Base-by-base conservation (phyloP, 2,329 filamentous ascomycete species). In the Zelopaecilomyces penicillatus region DNA sequence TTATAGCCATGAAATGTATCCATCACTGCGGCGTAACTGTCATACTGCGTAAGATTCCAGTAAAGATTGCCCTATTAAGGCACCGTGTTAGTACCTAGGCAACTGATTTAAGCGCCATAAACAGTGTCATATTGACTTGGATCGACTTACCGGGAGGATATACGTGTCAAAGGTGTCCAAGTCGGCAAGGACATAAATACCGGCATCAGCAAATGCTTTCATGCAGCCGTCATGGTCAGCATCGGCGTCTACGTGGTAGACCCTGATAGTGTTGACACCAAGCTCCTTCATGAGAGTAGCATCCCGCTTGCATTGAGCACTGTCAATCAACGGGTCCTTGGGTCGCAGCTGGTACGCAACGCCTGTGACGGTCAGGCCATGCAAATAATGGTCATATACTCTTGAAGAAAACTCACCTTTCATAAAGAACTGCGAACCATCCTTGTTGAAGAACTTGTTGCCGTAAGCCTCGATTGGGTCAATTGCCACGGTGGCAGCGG, bases 101-200 rank as follows among this genome's bases (percentile, higher is more conserved):
- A 33, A 26, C 30, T 10, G 26, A 33, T 9, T 12, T 7, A 9
- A 28, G 10, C 26, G 5, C 29, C 38, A n/a, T 19, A 12, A 12
- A 30, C 30, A 27, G 10, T 26, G 6, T 34, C 32, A 9, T 9
- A 34, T 9, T 7, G 26, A 6, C 31, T 10, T 28, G 42, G 37
- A 35, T 32, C 19, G 4, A 60, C 72, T 52, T 61, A 80, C 76
- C 33, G 81, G 74, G 50, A 80, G 65, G 52, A 88, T 83, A 58
- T 85, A 82, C 1, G 82, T 83, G 52, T 70, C 66, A 57, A 85
- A 85, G 5, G 82, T 86, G 57, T 89, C 90, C 48, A 95, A 73
- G 63, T 95, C 89, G 41, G 94, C 75, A 60, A 91, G 82, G 43
- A 88, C 66, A 61, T 95, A 94, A 61, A 95, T 91, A 46, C 86